Evolutionary conservation across 2,329 filamentous ascomycete genomes (phyloP).

Genomic region (Chaetomium globosum): DNA sequence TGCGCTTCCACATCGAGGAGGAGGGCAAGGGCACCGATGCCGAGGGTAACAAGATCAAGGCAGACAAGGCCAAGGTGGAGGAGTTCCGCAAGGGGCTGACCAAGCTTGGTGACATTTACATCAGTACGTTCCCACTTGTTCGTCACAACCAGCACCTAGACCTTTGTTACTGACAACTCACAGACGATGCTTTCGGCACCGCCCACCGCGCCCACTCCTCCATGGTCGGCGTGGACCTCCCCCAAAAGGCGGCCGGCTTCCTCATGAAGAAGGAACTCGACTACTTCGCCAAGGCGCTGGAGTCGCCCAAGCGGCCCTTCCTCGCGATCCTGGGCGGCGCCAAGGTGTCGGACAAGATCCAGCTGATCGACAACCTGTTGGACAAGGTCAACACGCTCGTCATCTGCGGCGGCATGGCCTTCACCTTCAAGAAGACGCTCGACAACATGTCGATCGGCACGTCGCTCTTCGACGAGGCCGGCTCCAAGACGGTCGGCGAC

Average conservation of each 20-base stretch:
- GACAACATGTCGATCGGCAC: constrained; percentile 86
- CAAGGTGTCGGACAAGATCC: constrained; percentile 99
- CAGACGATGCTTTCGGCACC: constrained; percentile 97
- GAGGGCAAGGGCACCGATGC: constrained; percentile 94
- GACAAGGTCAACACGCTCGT: constrained; percentile 97
- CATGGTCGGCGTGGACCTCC: constrained; percentile 96
- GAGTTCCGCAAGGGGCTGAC: constrained; percentile 95
- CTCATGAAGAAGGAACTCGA: constrained; percentile 99
- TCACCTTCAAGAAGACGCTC: constrained; percentile 99
- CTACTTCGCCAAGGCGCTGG: constrained; percentile 97
- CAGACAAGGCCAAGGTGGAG: constrained; percentile 87
- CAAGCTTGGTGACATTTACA: constrained; percentile 89
- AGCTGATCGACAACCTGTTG: constrained; percentile 97
- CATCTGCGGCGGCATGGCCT: constrained; percentile 97
- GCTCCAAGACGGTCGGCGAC: constrained; percentile 84
- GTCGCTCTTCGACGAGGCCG: constrained; percentile 90
- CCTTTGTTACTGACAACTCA: constrained; percentile 32
- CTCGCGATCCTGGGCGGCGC: constrained; percentile 96
- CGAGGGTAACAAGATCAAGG: constrained; percentile 96
- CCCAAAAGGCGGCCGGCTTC: constrained; percentile 96
- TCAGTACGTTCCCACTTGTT: constrained; percentile 76
- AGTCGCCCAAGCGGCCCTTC: constrained; percentile 92
- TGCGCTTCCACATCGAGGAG: constrained; percentile 97
- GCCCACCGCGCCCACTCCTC: constrained; percentile 98
- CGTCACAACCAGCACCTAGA: too few species aligned